Evolutionary conservation across 1,139 yeast species (phyloP), one percentile per base, ranked within the genome.

Genomic region (Scheffersomyces cryptocercus): DNA sequence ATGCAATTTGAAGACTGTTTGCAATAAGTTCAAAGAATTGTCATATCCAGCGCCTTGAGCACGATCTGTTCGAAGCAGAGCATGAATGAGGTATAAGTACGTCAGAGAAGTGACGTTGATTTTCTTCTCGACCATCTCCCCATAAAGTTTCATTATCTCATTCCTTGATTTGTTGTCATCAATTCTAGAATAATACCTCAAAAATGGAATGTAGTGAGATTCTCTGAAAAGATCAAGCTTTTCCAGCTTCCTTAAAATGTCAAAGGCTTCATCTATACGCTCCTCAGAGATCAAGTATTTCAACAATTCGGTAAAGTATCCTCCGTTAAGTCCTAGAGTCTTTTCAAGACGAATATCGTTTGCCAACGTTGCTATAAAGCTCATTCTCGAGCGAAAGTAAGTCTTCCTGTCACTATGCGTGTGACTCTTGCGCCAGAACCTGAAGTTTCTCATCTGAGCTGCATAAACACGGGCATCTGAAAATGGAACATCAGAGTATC

Each of bases 81-180:
- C 67, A 39, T 66, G 62, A 52, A 79, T 63, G 43, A 79, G 52
- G 48, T 61, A 66, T 30, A 62, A 63, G 45, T 79, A 73, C 0
- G 79, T 64, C 14, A 58, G 58, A 0, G 79, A 60, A 8, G 69
- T 59, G 2, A 73, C 55, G 1, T 58, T 53, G 4, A 71, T 52
- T 7, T 67, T 60, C 7, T 55, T 52, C 3, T 60, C 58, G 3
- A 68, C 69, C 75, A 79, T 70, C 37, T 65, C 62, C 36, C 70
- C 62, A 53, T 76, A 80, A 2, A 75, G 29, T 10, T 61, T 55
- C 45, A 71, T 55, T 5, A 68, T 60, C 43, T 52, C 58, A 26
- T 67, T 65, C 51, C 53, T 67, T 11, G 56, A 56, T 35, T 56
- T 67, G 53, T 58, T 64, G 44, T 58, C 64, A 51, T 43, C 60